These are phyloP conservation scores for Themeda triandra DNA, from an alignment of 176 grass and related monocot species.

Conservation along the genomic window DNA sequence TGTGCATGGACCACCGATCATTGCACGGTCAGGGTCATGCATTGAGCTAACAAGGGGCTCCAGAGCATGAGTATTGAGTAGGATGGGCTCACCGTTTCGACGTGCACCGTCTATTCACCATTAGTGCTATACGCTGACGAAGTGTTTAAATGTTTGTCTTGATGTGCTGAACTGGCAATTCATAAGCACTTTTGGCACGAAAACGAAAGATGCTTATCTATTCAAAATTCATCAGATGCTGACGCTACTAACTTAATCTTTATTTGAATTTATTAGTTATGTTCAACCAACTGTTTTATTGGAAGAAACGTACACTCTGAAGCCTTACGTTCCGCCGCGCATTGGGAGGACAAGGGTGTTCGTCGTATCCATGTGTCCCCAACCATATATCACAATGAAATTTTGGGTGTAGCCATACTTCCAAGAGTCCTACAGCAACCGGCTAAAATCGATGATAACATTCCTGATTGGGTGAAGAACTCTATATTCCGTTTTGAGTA, in stretches of 20 bases:
- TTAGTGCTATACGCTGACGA: not conserved
- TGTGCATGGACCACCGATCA: constrained; percentile 26
- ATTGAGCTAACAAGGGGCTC: not conserved
- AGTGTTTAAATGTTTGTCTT: not conserved
- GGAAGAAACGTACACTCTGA: not conserved
- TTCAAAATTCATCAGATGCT: constrained; percentile 8
- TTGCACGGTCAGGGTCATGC: not conserved
- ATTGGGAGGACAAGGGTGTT: not conserved
- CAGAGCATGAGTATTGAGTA: no score
- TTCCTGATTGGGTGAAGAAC: not conserved
- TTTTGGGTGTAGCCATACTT: constrained; percentile 4
- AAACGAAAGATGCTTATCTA: not conserved
- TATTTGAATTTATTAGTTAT: not conserved
- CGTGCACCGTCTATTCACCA: not conserved
- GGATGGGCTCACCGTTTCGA: not conserved
- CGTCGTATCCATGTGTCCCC: not conserved
- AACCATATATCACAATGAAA: not conserved
- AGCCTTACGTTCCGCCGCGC: not conserved
- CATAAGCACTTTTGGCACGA: not conserved
- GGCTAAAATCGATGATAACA: constrained; percentile 5
- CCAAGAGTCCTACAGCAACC: not conserved
- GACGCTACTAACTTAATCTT: constrained; percentile 11
- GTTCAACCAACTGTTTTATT: not conserved
- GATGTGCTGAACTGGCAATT: not conserved
- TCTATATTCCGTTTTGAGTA: not conserved